A percentile compares a stretch with the other conserved stretches of the same genome.
phyloP scores from a whole-genome alignment of 2,329 filamentous ascomycete genomes.

The Amylocarpus encephaloides region DNA sequence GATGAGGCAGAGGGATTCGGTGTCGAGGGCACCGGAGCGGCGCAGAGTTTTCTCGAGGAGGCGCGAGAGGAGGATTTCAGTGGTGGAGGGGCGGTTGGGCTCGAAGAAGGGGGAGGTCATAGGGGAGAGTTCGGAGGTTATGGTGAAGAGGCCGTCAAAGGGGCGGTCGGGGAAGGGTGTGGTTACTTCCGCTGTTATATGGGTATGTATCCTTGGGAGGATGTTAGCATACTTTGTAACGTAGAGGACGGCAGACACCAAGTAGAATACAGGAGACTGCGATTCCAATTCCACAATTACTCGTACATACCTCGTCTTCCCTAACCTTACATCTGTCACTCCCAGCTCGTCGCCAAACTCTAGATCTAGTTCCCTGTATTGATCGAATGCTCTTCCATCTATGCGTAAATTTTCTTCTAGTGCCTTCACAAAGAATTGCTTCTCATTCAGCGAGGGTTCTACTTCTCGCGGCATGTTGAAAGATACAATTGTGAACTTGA shows the following conservation, averaged over 20 bases:
- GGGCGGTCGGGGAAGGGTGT: constrained; percentile 81
- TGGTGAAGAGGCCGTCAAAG: constrained; percentile 93
- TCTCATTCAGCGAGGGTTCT: constrained; percentile 84
- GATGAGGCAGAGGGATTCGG: constrained; percentile 89
- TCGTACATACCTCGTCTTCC: constrained; percentile 71
- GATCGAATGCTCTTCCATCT: constrained; percentile 75
- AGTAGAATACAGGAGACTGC: not conserved
- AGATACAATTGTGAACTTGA: not conserved
- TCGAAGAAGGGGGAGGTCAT: constrained; percentile 91
- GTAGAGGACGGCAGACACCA: not conserved
- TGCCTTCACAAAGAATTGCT: constrained; percentile 76
- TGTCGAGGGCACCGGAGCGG: constrained; percentile 85
- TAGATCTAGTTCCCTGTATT: constrained; percentile 71
- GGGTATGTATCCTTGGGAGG: constrained; percentile 58
- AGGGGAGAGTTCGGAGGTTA: constrained; percentile 82
- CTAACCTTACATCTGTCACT: constrained; percentile 76
- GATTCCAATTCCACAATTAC: not conserved
- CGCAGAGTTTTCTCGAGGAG: constrained; percentile 92
- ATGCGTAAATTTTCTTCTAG: constrained; percentile 74
- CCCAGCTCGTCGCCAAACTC: constrained; percentile 88
- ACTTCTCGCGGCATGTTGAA: constrained; percentile 79
- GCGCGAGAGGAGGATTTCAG: constrained; percentile 79
- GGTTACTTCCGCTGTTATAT: constrained; percentile 82
- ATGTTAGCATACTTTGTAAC: constrained; percentile 3
- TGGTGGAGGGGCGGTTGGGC: constrained; percentile 72